Conservation (phyloP, 2,329 filamentous ascomycete species). For the Fusarium guadeloupense region DNA sequence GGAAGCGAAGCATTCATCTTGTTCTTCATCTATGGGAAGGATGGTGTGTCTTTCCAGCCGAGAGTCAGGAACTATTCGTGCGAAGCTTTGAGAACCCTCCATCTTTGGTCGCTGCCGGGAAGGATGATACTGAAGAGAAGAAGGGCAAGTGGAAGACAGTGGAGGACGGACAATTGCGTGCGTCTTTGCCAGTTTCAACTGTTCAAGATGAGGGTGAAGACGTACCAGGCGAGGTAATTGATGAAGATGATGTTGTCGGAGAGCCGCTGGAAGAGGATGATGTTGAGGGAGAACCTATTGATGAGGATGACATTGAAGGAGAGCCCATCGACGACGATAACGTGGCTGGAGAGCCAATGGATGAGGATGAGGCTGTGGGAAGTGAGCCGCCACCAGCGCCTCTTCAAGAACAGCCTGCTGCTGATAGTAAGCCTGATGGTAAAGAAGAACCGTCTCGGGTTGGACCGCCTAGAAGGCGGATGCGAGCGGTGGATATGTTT, state of each 20-base stretch:
- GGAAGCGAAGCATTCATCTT: slow-evolving; percentile 77
- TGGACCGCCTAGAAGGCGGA: slow-evolving; percentile 64
- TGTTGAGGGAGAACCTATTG: slow-evolving; percentile 57
- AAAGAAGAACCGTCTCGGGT: slow-evolving; percentile 25
- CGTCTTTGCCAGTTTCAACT: slow-evolving; percentile 39
- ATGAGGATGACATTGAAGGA: slow-evolving; percentile 60
- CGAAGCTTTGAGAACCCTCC: slow-evolving; percentile 77
- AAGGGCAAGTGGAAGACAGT: slow-evolving; percentile 61
- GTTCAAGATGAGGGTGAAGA: slow-evolving; percentile 53
- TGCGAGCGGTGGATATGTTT: slow-evolving; percentile 88
- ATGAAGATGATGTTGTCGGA: slow-evolving; percentile 56
- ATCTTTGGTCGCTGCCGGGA: slow-evolving; percentile 45
- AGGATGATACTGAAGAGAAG: slow-evolving; percentile 43
- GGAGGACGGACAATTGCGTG: slow-evolving; percentile 45
- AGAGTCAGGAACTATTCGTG: slow-evolving; percentile 76
- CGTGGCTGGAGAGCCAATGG: slow-evolving; percentile 50
- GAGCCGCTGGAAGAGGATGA: slow-evolving; percentile 59
- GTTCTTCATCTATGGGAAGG: slow-evolving; percentile 77
- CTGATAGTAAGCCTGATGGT: slow-evolving; percentile 26
- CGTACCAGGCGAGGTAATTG: slow-evolving; percentile 57
- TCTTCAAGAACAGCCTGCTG: slow-evolving; percentile 22
- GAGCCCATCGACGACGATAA: slow-evolving; percentile 59
- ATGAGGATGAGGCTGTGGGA: slow-evolving; percentile 54
- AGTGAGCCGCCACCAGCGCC: slow-evolving; percentile 42
- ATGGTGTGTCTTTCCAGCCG: slow-evolving; percentile 77